Percentiles rank a stretch among this genome's conserved stretches.
Evolutionary conservation across 352 stramenopile genomes (phyloP).

Genomic region (Peronospora belbahrii): DNA sequence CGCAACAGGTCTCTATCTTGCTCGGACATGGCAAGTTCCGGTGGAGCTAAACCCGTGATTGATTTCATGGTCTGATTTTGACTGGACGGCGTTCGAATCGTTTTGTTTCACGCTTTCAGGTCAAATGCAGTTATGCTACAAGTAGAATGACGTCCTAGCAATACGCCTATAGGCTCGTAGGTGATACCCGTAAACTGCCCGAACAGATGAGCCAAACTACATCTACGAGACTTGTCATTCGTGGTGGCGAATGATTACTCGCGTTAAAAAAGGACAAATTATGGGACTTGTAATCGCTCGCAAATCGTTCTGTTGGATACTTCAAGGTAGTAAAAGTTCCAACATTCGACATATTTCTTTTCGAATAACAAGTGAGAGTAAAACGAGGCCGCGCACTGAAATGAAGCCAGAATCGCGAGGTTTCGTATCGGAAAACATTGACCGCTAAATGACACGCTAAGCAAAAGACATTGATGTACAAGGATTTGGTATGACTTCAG

Average conservation of each 20-base stretch:
- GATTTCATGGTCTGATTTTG: constrained; percentile 21
- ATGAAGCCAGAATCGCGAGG: constrained; percentile 15
- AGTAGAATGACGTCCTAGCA: too few relatives aligned
- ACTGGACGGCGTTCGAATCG: constrained; percentile 1
- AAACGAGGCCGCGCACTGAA: constrained; percentile 15
- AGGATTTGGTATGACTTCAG: background rate
- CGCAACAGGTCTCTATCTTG: constrained; percentile 26
- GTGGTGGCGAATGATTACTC: too few relatives aligned
- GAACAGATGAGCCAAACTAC: constrained; percentile 8
- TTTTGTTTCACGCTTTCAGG: constrained; percentile 5
- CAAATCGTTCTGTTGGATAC: background rate
- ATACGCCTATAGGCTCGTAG: background rate
- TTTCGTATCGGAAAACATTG: constrained; percentile 2
- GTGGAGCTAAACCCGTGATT: constrained; percentile 11
- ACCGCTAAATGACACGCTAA: background rate
- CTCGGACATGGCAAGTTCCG: constrained; percentile 23
- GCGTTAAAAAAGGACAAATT: background rate
- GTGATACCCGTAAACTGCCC: background rate
- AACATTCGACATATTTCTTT: background rate
- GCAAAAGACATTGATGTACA: background rate
- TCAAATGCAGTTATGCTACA: constrained; percentile 18
- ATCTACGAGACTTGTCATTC: constrained; percentile 4
- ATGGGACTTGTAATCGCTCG: background rate
- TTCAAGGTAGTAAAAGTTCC: background rate
- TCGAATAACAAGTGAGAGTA: constrained; percentile 19